These are phyloP conservation scores for Salix dunnii DNA, from an alignment of 345 rosid genomes.

Conservation along the genomic window DNA sequence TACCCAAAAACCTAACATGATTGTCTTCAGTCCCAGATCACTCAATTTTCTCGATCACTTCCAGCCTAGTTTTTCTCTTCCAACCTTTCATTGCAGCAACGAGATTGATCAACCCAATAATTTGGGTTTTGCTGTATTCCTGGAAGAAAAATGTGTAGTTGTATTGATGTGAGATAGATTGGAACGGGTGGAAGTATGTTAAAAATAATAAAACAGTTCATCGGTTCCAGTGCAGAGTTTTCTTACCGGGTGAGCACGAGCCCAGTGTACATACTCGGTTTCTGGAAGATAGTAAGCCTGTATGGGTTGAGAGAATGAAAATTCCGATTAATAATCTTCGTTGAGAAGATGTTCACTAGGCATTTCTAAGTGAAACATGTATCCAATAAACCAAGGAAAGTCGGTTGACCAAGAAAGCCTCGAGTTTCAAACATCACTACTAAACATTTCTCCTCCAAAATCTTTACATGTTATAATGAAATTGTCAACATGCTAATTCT, in stretches of 20 bases:
- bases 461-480: neutral
- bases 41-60: conserved; percentile 80
- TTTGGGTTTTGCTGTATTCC: conserved; percentile 80
- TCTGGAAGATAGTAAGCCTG: conserved; percentile 97
- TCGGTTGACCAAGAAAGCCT: neutral
- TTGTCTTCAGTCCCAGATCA: conserved; percentile 25
- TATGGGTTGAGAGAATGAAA: neutral
- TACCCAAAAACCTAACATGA: conserved; percentile 21
- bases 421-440: neutral
- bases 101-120: conserved; percentile 75
- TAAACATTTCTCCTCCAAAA: neutral
- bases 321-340: neutral
- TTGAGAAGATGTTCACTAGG: neutral
- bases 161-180: neutral
- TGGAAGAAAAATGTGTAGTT: conserved; percentile 17
- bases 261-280: conserved; percentile 95
- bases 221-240: neutral
- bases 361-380: neutral
- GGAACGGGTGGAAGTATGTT: neutral
- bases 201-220: neutral
- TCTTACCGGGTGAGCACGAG: conserved; percentile 88
- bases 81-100: conserved; percentile 94
- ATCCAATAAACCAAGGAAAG: neutral
- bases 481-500: neutral
- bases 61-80: conserved; percentile 90